These are phyloP conservation scores for Lentinula edodes DNA, from an alignment of 768 basidiomycete species.

Conservation along the genomic window DNA sequence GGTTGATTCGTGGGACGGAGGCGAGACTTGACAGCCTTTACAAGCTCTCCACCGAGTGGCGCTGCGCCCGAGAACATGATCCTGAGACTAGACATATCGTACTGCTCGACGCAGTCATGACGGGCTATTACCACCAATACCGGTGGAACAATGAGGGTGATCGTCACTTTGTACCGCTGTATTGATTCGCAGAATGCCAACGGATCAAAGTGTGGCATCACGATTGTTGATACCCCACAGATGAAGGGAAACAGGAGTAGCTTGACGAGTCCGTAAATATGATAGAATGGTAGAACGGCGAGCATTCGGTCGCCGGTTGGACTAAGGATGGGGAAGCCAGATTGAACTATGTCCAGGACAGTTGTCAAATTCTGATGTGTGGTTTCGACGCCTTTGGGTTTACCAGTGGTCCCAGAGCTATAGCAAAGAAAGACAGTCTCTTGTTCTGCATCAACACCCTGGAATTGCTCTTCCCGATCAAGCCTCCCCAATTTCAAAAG, in stretches of 20 bases:
- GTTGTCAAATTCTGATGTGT: constrained; percentile 66
- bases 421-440: constrained; percentile 68
- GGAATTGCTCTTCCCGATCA: constrained; percentile 47
- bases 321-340: constrained; percentile 35
- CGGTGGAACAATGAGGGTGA: constrained; percentile 68
- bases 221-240: constrained; percentile 43
- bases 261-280: constrained; percentile 49
- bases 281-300: constrained; percentile 59
- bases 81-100: constrained; percentile 57
- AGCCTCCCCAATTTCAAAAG: constrained; percentile 49
- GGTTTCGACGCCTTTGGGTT: constrained; percentile 62
- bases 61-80: constrained; percentile 73
- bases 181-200: constrained; percentile 59
- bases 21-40: constrained; percentile 33
- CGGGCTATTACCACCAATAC: constrained; percentile 73
- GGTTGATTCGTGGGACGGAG: constrained; percentile 10
- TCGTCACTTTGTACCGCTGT: constrained; percentile 56
- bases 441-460: constrained; percentile 38
- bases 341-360: constrained; percentile 44
- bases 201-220: constrained; percentile 72
- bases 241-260: constrained; percentile 55
- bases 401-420: constrained; percentile 61
- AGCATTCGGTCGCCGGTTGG: constrained; percentile 45
- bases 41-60: constrained; percentile 64
- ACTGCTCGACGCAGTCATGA: constrained; percentile 65